Percentiles rank a stretch among this genome's conserved stretches.
Conservation (phyloP, 2,329 filamentous ascomycete species). For the Gyromitra esculenta region DNA sequence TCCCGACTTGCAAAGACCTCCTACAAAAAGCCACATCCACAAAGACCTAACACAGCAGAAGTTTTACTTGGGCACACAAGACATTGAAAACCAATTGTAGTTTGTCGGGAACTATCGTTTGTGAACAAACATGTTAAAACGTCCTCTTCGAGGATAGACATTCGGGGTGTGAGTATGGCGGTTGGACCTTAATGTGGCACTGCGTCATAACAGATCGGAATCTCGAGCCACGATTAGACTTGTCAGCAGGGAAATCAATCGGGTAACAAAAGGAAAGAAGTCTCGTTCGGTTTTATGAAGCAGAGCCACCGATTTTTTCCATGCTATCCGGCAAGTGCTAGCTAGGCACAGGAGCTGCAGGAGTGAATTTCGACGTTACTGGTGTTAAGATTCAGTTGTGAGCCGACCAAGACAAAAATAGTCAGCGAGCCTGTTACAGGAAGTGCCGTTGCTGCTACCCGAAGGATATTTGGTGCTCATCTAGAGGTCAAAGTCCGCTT, state of each 20-base stretch:
- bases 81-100: neutral
- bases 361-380: neutral
- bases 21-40: neutral
- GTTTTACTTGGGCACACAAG: slow-evolving; percentile 6
- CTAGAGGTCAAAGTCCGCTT: slow-evolving; percentile 25
- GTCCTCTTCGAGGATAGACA: slow-evolving; percentile 1
- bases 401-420: slow-evolving; percentile 12
- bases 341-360: neutral
- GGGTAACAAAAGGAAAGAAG: neutral
- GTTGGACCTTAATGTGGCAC: slow-evolving; percentile 27
- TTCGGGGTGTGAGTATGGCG: neutral
- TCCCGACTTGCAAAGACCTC: slow-evolving; percentile 13
- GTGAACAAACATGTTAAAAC: neutral
- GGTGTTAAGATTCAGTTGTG: neutral
- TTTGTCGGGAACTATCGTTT: neutral
- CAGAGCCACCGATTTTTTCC: neutral
- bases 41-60: neutral
- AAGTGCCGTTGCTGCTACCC: slow-evolving; percentile 6
- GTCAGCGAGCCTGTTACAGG: neutral
- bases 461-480: neutral
- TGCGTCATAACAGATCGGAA: slow-evolving; percentile 25
- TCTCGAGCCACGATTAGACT: slow-evolving; percentile 9
- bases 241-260: neutral
- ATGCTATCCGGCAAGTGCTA: neutral
- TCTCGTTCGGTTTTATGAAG: neutral